Evolutionary conservation across 2,329 filamentous ascomycete genomes (phyloP).

Genomic region (Diaporthe amygdali): DNA sequence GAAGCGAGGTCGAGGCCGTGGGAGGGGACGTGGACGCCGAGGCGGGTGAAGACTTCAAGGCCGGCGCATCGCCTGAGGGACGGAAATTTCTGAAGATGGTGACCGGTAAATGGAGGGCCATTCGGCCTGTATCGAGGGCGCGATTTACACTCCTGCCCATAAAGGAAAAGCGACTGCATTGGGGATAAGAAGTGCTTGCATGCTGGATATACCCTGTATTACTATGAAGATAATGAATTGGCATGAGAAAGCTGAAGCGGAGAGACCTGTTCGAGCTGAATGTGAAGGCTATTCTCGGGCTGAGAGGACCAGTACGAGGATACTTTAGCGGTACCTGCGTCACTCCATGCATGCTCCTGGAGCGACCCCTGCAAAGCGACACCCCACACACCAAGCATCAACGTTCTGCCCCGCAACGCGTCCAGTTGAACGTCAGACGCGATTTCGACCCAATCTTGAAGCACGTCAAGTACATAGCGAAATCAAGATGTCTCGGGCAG

Average conservation of each 20-base stretch:
- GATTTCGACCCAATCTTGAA: neutral
- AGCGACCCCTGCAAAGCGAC: neutral
- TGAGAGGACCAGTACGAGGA: neutral
- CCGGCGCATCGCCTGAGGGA: neutral
- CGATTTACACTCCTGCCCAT: neutral
- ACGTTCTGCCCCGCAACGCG: conserved; percentile 21
- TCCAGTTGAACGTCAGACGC: conserved; percentile 20
- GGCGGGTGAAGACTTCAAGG: neutral
- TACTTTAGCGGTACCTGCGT: neutral
- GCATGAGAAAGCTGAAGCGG: neutral
- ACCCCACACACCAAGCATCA: conserved; percentile 6
- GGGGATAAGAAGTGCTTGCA: neutral
- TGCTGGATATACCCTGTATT: conserved; percentile 23
- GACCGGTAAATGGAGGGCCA: neutral
- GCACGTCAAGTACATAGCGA: neutral
- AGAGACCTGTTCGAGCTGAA: neutral
- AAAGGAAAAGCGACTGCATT: neutral
- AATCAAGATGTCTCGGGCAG: conserved; percentile 54
- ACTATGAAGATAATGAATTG: neutral
- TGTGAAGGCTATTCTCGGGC: neutral
- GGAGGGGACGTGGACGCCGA: conserved; percentile 28
- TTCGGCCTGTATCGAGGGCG: neutral
- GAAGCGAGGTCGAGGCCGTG: conserved; percentile 38
- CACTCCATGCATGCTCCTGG: neutral
- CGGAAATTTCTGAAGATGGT: neutral